Percentiles rank a stretch among this genome's conserved stretches.
phyloP scores from a whole-genome alignment of 768 basidiomycete genomes.

The Boletus subcaerulescens region DNA sequence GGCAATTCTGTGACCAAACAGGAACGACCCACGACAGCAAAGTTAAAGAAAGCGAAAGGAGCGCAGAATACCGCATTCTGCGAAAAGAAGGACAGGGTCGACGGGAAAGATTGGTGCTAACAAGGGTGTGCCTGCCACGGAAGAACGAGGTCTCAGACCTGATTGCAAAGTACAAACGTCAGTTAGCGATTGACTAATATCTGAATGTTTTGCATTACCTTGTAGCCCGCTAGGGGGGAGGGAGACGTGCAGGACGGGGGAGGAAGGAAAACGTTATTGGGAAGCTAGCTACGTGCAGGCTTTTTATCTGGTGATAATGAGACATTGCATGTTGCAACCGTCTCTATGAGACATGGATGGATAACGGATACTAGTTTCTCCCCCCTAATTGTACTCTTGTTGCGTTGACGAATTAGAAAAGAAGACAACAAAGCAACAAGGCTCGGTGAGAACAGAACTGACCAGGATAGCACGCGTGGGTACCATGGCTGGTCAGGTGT shows the following conservation, averaged over 20 bases:
- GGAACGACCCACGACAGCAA: slow-evolving; percentile 13
- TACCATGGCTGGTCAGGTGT: too few relatives aligned
- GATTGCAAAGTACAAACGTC: neutral
- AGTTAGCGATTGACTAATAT: neutral
- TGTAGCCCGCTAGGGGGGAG: slow-evolving; percentile 7
- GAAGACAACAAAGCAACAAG: neutral
- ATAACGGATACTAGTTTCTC: neutral
- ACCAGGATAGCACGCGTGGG: too few relatives aligned
- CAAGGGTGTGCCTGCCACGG: slow-evolving; percentile 22
- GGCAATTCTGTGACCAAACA: slow-evolving; percentile 23
- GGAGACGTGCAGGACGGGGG: neutral
- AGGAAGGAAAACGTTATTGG: neutral
- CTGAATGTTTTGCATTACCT: slow-evolving; percentile 5
- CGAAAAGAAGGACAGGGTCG: neutral
- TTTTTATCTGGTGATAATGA: slow-evolving; percentile 13
- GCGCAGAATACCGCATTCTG: slow-evolving; percentile 11
- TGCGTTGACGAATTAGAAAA: neutral
- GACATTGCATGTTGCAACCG: slow-evolving; percentile 2
- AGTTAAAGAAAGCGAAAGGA: slow-evolving; percentile 10
- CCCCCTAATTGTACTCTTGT: neutral
- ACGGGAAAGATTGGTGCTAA: neutral
- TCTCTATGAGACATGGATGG: slow-evolving; percentile 7
- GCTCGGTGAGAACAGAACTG: too few relatives aligned
- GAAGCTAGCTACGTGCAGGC: neutral
- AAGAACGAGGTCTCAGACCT: slow-evolving; percentile 26